phyloP scores from a whole-genome alignment of 805 yeast genomes.

The Zygotorulaspora chibaensis region DNA sequence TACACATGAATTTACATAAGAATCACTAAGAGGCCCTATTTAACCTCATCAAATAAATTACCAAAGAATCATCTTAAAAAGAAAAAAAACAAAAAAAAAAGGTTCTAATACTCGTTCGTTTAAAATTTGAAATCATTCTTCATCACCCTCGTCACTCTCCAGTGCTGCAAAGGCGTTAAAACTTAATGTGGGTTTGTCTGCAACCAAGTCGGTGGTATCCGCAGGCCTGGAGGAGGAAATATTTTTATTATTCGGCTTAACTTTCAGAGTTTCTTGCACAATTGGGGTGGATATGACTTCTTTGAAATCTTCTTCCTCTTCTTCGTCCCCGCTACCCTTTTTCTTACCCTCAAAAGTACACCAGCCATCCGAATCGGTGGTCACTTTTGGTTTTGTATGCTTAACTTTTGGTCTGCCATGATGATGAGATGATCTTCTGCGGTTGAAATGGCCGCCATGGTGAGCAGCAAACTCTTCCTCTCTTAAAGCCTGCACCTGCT shows the following conservation, averaged over 20 bases:
- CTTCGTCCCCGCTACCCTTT: slow-evolving; percentile 31
- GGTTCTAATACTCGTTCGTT: slow-evolving; percentile 1
- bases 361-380: slow-evolving; percentile 80
- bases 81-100: slow-evolving; percentile 3
- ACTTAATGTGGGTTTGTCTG: slow-evolving; percentile 59
- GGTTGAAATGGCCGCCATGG: slow-evolving; percentile 41
- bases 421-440: slow-evolving; percentile 60
- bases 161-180: slow-evolving; percentile 84
- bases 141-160: slow-evolving; percentile 53
- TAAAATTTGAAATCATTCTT: slow-evolving; percentile 22
- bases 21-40: background rate
- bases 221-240: slow-evolving; percentile 70
- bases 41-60: background rate
- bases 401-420: slow-evolving; percentile 51
- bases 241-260: slow-evolving; percentile 69
- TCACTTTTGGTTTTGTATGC: slow-evolving; percentile 48
- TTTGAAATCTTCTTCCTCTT: slow-evolving; percentile 42
- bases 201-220: slow-evolving; percentile 65
- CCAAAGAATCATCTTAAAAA: slow-evolving; percentile 5
- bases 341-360: slow-evolving; percentile 55
- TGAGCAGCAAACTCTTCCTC: slow-evolving; percentile 34
- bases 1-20: background rate
- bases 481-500: slow-evolving; percentile 40
- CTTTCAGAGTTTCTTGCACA: slow-evolving; percentile 47
- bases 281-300: slow-evolving; percentile 20